Evolutionary conservation across 139 green algal genomes (phyloP), one percentile per base, ranked within the genome.

Genomic region (Zygnema circumcarinatum): DNA sequence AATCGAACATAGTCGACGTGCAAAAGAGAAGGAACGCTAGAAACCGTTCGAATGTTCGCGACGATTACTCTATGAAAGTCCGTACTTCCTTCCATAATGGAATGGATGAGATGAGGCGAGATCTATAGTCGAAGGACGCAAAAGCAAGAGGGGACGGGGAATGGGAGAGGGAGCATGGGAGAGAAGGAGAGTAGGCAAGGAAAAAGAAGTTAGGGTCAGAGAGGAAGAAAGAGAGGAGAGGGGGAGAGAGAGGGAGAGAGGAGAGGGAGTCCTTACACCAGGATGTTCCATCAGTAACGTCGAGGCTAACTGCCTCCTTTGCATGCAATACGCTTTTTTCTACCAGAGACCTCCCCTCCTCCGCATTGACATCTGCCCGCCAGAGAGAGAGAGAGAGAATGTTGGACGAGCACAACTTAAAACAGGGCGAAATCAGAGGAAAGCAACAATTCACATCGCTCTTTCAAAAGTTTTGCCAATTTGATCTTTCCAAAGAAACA

Each of bases 381-480:
- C n/a, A 62, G 47, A 62, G 47, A 62, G 47, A 62, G 47, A 62
- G 47, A 62, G 47, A 62, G 47, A 62, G 47, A 62, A n/a, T n/a
- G n/a, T n/a, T n/a, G n/a, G n/a, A n/a, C n/a, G n/a, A n/a, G n/a
- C n/a, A n/a, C n/a, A n/a, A n/a, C n/a, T n/a, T n/a, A n/a, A n/a
- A n/a, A n/a, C n/a, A n/a, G n/a, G n/a, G n/a, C n/a, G n/a, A n/a
- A n/a, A n/a, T n/a, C n/a, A n/a, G n/a, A n/a, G n/a, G n/a, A n/a
- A n/a, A n/a, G n/a, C n/a, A n/a, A n/a, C n/a, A n/a, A n/a, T n/a
- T n/a, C n/a, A n/a, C n/a, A n/a, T n/a, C n/a, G n/a, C n/a, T n/a
- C n/a, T n/a, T n/a, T n/a, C n/a, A n/a, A n/a, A n/a, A n/a, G n/a
- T n/a, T n/a, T n/a, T n/a, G n/a, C n/a, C n/a, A n/a, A n/a, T n/a